Base-by-base conservation (phyloP, 2,329 filamentous ascomycete species). In the Fusarium anthophilum region DNA sequence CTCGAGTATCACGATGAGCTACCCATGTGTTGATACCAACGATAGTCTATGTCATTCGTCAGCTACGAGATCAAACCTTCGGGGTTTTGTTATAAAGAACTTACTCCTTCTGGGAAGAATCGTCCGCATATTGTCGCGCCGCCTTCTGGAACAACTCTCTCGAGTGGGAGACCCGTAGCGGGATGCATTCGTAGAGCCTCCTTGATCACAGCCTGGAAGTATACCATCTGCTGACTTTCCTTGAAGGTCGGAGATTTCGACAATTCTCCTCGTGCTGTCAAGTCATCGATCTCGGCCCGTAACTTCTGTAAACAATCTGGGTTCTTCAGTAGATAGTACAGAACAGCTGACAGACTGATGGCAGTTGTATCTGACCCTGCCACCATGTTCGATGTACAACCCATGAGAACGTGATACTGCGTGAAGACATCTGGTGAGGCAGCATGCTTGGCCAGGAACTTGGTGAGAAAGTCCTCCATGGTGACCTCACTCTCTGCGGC, bases 11-110 rank as follows among this genome's bases (percentile, higher is more conserved):
- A 10, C 64, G 71, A n/a, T 77, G 76, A 3, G 73, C 74, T 22
- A 77, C 76, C 76, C 76, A 77, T 5, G 63, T 65, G 20, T 78
- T 77, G 56, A 78, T 65, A 1, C 76, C 76, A 12, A 77, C 72
- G 3, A 72, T 67, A 3, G 74, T 67, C 74, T 77, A 15, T 18
- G 13, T 24, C 5, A 32, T 20, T 8, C 0, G 14, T 58, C 18
- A 66, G 60, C 10, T 8, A 2, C 2, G 2, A 32, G 11, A 3
- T 24, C n/a, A 6, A 2, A 0, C 4, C 3, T 13, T 18, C 8
- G 0, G 1, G 3, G 2, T 6, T 17, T 14, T 4, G 3, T 6
- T 2, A 3, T 5, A 2, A 12, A 1, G 2, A 5, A 72, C 76
- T 61, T 57, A 77, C 76, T 3, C 72, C 66, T 18, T 66, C 51